Percentiles rank a stretch among this genome's conserved stretches.
Conservation (phyloP, 352 stramenopile genomes). For the Pythium volutum region DNA sequence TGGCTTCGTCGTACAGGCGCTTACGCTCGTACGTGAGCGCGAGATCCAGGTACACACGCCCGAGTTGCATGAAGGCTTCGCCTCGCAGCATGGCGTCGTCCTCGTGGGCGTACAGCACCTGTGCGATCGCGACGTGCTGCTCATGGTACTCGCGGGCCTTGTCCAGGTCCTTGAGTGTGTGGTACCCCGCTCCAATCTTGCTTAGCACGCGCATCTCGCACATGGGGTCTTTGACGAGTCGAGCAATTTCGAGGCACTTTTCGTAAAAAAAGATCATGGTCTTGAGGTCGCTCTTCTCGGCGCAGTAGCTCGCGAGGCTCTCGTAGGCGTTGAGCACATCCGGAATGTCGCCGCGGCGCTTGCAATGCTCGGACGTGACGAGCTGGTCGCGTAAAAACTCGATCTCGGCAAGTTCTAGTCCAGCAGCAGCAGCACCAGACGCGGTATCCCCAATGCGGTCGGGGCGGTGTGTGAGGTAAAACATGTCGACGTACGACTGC, state of each 20-base stretch:
- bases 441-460: neutral
- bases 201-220: conserved; percentile 87
- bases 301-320: conserved; percentile 66
- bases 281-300: conserved; percentile 75
- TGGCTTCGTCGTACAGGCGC: conserved; percentile 40
- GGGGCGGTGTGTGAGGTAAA: conserved; percentile 89
- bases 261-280: conserved; percentile 94
- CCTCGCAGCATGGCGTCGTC: conserved; percentile 53
- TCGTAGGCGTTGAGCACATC: conserved; percentile 87
- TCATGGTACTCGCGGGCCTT: conserved; percentile 82
- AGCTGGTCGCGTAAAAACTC: conserved; percentile 89
- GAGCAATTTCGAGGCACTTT: conserved; percentile 90
- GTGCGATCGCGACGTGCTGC: conserved; percentile 70
- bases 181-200: conserved; percentile 81
- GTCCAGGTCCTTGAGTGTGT: conserved; percentile 63
- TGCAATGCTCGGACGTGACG: conserved; percentile 82
- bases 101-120: conserved; percentile 62
- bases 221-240: conserved; percentile 80
- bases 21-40: conserved; percentile 44
- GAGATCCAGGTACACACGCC: conserved; percentile 73
- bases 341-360: conserved; percentile 82
- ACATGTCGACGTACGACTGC: conserved; percentile 93
- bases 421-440: conserved; percentile 5
- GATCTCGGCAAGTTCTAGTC: conserved; percentile 57
- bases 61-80: conserved; percentile 64